These are phyloP conservation scores for Prunus campanulata DNA, from an alignment of 306 rosid genomes.

Conservation along the genomic window DNA sequence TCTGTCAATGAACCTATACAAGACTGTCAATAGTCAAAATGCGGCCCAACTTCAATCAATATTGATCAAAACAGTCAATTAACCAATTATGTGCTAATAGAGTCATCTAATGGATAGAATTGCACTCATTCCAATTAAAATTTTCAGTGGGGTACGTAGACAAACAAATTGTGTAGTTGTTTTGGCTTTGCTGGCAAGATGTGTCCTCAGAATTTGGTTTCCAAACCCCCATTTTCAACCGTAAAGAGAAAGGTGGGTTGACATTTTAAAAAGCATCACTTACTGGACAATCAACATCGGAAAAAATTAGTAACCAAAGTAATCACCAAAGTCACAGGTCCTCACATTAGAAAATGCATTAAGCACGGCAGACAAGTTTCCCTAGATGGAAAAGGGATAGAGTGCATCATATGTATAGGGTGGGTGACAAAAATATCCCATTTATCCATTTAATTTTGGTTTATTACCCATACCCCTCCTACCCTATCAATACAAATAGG, in stretches of 20 bases:
- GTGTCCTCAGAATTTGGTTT: not conserved
- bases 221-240: not conserved
- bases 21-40: conserved; percentile 4
- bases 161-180: not conserved
- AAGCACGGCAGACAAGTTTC: not conserved
- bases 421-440: not conserved
- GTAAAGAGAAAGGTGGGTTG: not conserved
- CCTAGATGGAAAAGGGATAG: not conserved
- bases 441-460: not conserved
- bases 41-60: not conserved
- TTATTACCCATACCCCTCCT: not conserved
- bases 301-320: not conserved
- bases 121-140: not conserved
- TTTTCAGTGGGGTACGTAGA: not conserved
- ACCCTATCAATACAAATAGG: not conserved
- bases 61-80: not conserved
- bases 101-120: not conserved
- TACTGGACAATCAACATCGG: not conserved
- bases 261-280: not conserved
- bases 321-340: not conserved
- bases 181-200: not conserved
- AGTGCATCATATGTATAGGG: not conserved
- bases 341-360: not conserved
- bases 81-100: not conserved
- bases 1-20: conserved; percentile 73